These are phyloP conservation scores for Colletotrichum chlorophyti DNA, from an alignment of 2,329 filamentous ascomycete genomes.

Conservation along the genomic window DNA sequence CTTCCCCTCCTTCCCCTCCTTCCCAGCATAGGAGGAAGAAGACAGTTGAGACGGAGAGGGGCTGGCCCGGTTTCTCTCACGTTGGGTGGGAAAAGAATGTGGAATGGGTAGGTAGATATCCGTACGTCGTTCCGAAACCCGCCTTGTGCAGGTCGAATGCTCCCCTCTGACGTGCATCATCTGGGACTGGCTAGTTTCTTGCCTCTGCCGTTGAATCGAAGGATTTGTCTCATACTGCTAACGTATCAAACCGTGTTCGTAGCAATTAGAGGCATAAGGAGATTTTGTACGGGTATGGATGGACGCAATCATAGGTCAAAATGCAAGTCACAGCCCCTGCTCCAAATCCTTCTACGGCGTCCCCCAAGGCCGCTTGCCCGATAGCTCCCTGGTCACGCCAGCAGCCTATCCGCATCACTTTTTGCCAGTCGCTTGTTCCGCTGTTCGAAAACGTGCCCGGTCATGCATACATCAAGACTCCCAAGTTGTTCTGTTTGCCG, in stretches of 20 bases:
- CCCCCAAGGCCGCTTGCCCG: background rate
- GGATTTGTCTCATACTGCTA: too few relatives aligned
- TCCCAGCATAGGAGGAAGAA: slow-evolving; percentile 13
- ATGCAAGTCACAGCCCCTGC: slow-evolving; percentile 1
- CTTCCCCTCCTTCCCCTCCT: slow-evolving; percentile 20
- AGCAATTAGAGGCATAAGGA: too few relatives aligned
- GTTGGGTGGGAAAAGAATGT: slow-evolving; percentile 17
- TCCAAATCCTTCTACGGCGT: slow-evolving; percentile 6
- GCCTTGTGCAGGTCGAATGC: slow-evolving; percentile 3
- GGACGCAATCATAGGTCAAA: too few relatives aligned
- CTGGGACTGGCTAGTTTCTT: slow-evolving; percentile 12
- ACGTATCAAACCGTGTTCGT: too few relatives aligned
- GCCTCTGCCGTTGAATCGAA: slow-evolving; percentile 4
- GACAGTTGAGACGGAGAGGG: slow-evolving; percentile 1
- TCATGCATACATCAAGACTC: background rate
- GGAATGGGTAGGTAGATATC: background rate
- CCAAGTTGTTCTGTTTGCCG: background rate
- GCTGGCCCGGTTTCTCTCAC: slow-evolving; percentile 16
- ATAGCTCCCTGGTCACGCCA: background rate
- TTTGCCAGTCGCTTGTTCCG: background rate
- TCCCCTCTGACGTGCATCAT: slow-evolving; percentile 23
- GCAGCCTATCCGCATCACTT: background rate
- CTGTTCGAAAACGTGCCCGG: background rate
- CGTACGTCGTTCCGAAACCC: background rate
- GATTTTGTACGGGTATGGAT: background rate